Evolutionary conservation across 169 alveolate genomes (phyloP), one percentile per base, ranked within the genome.

Genomic region (Plasmodium malariae): DNA sequence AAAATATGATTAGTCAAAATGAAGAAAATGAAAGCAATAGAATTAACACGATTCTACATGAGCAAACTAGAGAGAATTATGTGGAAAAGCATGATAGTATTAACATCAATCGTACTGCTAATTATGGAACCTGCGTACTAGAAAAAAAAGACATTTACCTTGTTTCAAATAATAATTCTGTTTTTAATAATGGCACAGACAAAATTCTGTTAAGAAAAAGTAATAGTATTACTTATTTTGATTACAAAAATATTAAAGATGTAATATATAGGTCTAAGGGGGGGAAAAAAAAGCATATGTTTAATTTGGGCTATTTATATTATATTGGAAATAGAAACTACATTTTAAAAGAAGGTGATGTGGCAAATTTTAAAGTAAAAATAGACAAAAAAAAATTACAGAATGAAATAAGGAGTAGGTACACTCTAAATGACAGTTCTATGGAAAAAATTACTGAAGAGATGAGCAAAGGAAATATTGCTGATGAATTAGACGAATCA

Each of bases 271-370:
- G 28, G 3, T 11, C n/a, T 1, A 83, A 55, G 24, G 28, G 55
- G 14, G 32, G 49, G 30, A 62, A 43, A 28, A 54, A 21, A 83
- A 83, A 34, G 40, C 24, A 83, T 37, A 67, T 49, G 32, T 24
- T 26, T 60, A 19, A 57, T 49, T 19, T 30, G n/a, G 91, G 91
- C 3, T 67, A 34, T 36, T 49, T 83, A 5, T 51, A 68, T 32
- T 83, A 24, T 55, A 83, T 83, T 12, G 91, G 91, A n/a, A 51
- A 40, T 54, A 48, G 69, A n/a, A 83, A 26, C 49, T 67, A 83
- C 59, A 19, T 83, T 17, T 54, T 83, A 83, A 65, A 37, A 54
- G 91, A 83, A 83, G 67, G 43, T 40, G 91, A 83, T 51, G 63
- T n/a, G 3, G 73, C 40, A 49, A 49, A 45, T 30, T 67, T 83